A percentile compares a stretch with the other conserved stretches of the same genome.
These are phyloP conservation scores for Cubamyces lactineus DNA, from an alignment of 768 basidiomycete genomes.

Conservation along the genomic window DNA sequence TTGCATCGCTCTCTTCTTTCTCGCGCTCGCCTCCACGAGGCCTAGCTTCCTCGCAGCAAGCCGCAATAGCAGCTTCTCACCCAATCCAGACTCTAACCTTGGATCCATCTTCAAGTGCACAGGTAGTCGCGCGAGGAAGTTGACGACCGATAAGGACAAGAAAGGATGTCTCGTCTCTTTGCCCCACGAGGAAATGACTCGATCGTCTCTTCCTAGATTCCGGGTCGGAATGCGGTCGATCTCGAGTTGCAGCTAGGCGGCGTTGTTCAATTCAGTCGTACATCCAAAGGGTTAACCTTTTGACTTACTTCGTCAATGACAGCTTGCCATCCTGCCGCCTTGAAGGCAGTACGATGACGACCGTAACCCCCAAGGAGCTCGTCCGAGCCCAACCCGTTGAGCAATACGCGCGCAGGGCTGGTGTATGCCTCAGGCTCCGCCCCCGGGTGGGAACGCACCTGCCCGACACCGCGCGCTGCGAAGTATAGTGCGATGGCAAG, in stretches of 20 bases:
- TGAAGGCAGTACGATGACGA: constrained; percentile 80
- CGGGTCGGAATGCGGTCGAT: constrained; percentile 84
- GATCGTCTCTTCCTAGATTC: constrained; percentile 94
- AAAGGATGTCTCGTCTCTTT: constrained; percentile 94
- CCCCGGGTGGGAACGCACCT: constrained; percentile 44
- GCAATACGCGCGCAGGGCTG: constrained; percentile 77
- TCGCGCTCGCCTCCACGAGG: constrained; percentile 66
- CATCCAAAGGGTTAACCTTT: background rate
- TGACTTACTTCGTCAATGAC: constrained; percentile 75
- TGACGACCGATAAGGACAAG: constrained; percentile 77
- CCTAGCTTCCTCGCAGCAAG: constrained; percentile 75
- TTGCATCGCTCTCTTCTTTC: constrained; percentile 96
- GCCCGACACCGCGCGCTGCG: constrained; percentile 80
- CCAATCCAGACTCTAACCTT: constrained; percentile 69
- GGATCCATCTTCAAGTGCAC: constrained; percentile 85
- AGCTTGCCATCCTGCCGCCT: constrained; percentile 67
- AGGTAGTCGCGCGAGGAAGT: constrained; percentile 77
- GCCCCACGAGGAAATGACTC: constrained; percentile 87
- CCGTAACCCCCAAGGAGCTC: constrained; percentile 95
- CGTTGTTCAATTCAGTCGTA: too few relatives aligned
- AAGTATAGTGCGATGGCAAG: constrained; percentile 92
- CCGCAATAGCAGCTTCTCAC: constrained; percentile 88
- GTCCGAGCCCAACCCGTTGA: constrained; percentile 94
- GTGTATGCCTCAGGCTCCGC: constrained; percentile 55
- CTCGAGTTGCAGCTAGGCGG: constrained; percentile 79